Base-by-base conservation (phyloP, 1,139 yeast species). In the Taphrina flavorubra region DNA sequence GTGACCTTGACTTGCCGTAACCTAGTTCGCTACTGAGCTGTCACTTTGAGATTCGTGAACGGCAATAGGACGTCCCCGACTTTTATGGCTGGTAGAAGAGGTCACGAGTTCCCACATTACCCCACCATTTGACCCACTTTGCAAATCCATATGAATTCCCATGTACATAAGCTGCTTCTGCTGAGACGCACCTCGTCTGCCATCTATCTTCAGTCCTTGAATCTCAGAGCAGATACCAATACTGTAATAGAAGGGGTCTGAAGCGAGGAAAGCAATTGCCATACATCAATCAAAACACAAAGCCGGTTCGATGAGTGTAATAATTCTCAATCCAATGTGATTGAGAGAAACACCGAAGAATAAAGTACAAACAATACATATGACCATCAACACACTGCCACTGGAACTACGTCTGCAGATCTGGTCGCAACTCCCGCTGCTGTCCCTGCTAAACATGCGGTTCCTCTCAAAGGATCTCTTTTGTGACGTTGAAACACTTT, bases 321-420 rank as follows among this genome's bases (percentile, higher is more conserved):
- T 11, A 8, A 49, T 20, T 49, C 53, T 49, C 53, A 49, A 49
- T 49, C 53, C 31, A 7, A 10, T 20, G 53, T 49, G 53, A 49
- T 49, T 49, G 53, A 49, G 53, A 20, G n/a, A 8, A 20, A 49
- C 34, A 49, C 8, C 20, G 53, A 49, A 20, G 11, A 20, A 20
- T 25, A 25, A 25, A 25, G 31, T 25, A 25, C 31, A 25, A 25
- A 25, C 31, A 2, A 25, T 25, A 4, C 10, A 8, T 13, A 49
- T 25, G 36, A 49, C 53, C 6, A 49, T 49, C 1, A 8, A 53
- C 25, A 13, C 1, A n/a, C 14, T 53, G n/a, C 60, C 60, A 18
- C n/a, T 25, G n/a, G 60, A 56, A 39, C 34, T 56, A 7, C 60
- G 60, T 7, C 60, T 56, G 36, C 60, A 56, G 47, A 39, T 56